Evolutionary conservation across 2,329 filamentous ascomycete species (phyloP).

Genomic region (Fusarium brachygibbosum): DNA sequence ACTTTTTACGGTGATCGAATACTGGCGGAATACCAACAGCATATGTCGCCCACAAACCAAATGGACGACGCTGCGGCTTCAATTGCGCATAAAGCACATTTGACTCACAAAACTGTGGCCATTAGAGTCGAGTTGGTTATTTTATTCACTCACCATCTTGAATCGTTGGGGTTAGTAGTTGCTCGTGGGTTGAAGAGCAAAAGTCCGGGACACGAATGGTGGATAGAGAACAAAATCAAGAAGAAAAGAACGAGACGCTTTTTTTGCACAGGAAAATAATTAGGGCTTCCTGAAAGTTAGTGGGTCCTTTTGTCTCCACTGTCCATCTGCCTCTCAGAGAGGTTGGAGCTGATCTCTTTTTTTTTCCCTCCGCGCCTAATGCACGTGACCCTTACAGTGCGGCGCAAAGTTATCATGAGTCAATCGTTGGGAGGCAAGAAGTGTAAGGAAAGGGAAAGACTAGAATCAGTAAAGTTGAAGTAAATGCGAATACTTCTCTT

Average conservation of each 20-base stretch:
- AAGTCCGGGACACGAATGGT: slow-evolving; percentile 51
- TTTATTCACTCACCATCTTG: slow-evolving; percentile 60
- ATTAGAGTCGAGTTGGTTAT: slow-evolving; percentile 54
- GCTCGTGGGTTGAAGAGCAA: slow-evolving; percentile 55
- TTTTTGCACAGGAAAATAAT: slow-evolving; percentile 54
- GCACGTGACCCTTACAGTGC: slow-evolving; percentile 42
- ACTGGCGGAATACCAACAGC: slow-evolving; percentile 55
- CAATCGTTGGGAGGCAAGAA: slow-evolving; percentile 20
- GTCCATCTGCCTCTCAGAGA: not conserved
- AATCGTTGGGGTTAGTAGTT: slow-evolving; percentile 54
- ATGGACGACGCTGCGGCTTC: slow-evolving; percentile 51
- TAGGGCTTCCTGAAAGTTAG: slow-evolving; percentile 53
- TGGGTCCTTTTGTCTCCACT: not conserved
- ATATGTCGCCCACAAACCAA: slow-evolving; percentile 32
- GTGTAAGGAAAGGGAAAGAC: not conserved
- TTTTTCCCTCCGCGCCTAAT: not conserved
- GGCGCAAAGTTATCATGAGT: slow-evolving; percentile 31
- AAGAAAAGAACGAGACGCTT: slow-evolving; percentile 44
- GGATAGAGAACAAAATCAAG: slow-evolving; percentile 49
- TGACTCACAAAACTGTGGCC: slow-evolving; percentile 57
- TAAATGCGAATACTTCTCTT: not conserved
- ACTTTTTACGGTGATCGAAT: slow-evolving; percentile 43
- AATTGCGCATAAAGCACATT: slow-evolving; percentile 53
- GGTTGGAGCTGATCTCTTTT: slow-evolving; percentile 13
- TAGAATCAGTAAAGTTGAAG: slow-evolving; percentile 23